Base-by-base conservation (phyloP, 805 yeast species). In the Ogataea ramenticola region DNA sequence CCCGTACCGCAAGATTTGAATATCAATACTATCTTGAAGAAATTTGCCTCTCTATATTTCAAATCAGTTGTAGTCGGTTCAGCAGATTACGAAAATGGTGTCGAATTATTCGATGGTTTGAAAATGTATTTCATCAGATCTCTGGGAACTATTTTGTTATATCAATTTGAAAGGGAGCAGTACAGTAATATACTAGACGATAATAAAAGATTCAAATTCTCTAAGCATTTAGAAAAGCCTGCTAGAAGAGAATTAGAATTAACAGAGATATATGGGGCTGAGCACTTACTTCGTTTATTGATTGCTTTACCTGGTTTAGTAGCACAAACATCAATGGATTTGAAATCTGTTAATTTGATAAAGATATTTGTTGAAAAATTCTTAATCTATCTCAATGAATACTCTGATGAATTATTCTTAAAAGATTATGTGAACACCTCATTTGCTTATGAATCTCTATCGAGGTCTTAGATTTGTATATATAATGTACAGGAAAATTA, bases 221-320 rank as follows among this genome's bases (percentile, higher is more conserved):
- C 27, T 7, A 24, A 24, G 27, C 6, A 24, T 7, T 7, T 6
- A 24, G 27, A 10, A 24, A 10, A 24, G 4, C 10, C 17, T 19
- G 21, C 9, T 6, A 9, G 3, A 12, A 34, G 15, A 34, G 24
- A 20, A 9, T 8, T 34, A 8, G 37, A 34, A 10, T 10, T 34
- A 20, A 19, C 24, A 10, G 69, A 72, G 2, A 58, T 82, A 0
- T 91, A 90, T 55, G 96, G 96, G 0, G 72, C 82, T 1, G 90
- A 86, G 53, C 97, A 90, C 62, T 65, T 93, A 32, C 64, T 91
- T 47, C 70, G 99, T 50, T 64, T 91, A 45, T 68, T 89, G 50
- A 82, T 86, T 15, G 70, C 86, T 1, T 64, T 93, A 37, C 98
- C 99, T 0, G 93, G 88, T 11, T 65, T 89, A n/a, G 73, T 90